These are phyloP conservation scores for Mycocentrospora acerina DNA, from an alignment of 2,329 filamentous ascomycete species.

Conservation along the genomic window DNA sequence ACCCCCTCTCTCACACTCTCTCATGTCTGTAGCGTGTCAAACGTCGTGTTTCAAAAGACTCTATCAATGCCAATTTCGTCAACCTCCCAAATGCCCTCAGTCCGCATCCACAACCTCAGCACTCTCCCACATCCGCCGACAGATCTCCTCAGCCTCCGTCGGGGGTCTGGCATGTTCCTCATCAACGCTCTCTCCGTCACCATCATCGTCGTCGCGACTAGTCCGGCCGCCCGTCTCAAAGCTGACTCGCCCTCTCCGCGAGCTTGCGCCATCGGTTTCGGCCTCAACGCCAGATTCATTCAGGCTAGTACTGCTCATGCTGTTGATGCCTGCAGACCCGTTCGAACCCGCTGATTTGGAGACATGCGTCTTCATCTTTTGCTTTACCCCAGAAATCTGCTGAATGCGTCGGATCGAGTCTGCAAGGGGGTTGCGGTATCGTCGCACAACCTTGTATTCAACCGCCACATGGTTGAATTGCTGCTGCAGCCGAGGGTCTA, in stretches of 20 bases:
- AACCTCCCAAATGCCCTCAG: slow-evolving; percentile 15
- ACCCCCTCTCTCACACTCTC: too few species aligned
- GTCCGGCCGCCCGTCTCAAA: slow-evolving; percentile 23
- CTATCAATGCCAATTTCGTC: too few species aligned
- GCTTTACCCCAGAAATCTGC: slow-evolving; percentile 51
- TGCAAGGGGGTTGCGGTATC: slow-evolving; percentile 70
- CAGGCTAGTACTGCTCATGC: slow-evolving; percentile 32
- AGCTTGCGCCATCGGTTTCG: slow-evolving; percentile 30
- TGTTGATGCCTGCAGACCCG: slow-evolving; percentile 27
- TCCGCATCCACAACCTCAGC: slow-evolving; percentile 39
- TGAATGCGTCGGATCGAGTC: slow-evolving; percentile 60
- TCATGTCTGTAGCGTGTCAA: too few species aligned
- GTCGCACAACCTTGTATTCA: slow-evolving; percentile 72
- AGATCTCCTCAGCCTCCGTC: slow-evolving; percentile 43
- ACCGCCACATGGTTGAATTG: slow-evolving; percentile 69
- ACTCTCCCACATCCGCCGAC: slow-evolving; percentile 44
- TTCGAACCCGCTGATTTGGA: slow-evolving; percentile 24
- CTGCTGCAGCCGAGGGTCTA: slow-evolving; percentile 64
- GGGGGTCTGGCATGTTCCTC: slow-evolving; percentile 27
- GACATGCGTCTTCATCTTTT: slow-evolving; percentile 28
- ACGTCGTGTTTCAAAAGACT: too few species aligned
- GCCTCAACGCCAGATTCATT: slow-evolving; percentile 16
- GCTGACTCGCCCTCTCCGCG: slow-evolving; percentile 31
- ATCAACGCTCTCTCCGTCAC: slow-evolving; percentile 32
- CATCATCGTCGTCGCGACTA: slow-evolving; percentile 22